phyloP scores from a whole-genome alignment of 768 basidiomycete genomes.

The Hygrophoropsis aurantiaca region DNA sequence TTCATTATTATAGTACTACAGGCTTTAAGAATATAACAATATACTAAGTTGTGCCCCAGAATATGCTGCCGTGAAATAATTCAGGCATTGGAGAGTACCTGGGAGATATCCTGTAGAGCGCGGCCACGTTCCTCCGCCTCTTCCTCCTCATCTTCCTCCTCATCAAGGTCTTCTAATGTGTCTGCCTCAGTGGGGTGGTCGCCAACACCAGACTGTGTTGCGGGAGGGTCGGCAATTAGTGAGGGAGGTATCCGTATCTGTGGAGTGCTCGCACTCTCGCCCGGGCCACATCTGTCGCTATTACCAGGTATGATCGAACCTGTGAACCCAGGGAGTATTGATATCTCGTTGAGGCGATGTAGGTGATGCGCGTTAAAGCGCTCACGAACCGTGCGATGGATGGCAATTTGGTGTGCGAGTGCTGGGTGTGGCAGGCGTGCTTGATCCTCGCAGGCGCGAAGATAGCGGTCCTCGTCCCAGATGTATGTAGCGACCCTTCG shows the following conservation, averaged over 20 bases:
- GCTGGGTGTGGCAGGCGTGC: background rate
- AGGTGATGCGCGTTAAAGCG: slow-evolving; percentile 9
- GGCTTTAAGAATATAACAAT: too few species aligned
- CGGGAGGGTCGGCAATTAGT: background rate
- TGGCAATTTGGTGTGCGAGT: slow-evolving; percentile 11
- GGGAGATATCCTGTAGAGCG: background rate
- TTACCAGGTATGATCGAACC: slow-evolving; percentile 2
- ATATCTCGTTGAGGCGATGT: slow-evolving; percentile 6
- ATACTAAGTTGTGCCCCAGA: too few species aligned
- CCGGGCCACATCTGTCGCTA: background rate
- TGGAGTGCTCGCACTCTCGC: background rate
- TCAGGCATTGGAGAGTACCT: background rate
- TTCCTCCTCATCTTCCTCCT: background rate
- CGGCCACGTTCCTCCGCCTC: background rate
- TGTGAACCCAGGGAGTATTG: slow-evolving; percentile 8
- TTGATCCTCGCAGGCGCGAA: background rate
- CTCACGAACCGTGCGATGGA: slow-evolving; percentile 2
- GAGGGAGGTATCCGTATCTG: background rate
- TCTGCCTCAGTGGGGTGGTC: background rate
- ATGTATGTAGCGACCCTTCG: slow-evolving; percentile 16
- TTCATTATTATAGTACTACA: too few species aligned
- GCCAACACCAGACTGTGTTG: accelerated
- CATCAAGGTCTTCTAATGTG: background rate
- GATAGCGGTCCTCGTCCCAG: slow-evolving; percentile 10
- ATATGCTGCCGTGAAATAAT: too few species aligned